A percentile compares a stretch with the other conserved stretches of the same genome.
Evolutionary conservation across 495 filamentous ascomycete genomes (phyloP).

Genomic region (Schizothecium vesticola): DNA sequence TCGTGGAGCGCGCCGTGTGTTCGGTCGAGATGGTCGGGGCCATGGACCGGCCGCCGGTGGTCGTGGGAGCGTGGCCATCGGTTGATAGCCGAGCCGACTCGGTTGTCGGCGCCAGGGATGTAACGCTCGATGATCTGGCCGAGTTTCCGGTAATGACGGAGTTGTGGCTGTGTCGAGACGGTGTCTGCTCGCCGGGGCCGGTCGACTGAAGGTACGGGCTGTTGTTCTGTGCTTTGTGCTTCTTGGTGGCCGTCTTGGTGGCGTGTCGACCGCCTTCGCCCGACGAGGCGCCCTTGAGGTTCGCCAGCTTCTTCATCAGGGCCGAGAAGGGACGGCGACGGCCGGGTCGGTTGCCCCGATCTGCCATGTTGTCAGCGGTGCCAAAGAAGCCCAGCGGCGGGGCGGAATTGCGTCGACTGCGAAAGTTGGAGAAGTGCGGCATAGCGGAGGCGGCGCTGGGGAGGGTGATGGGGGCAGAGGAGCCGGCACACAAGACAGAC

Average conservation of each 20-base stretch:
- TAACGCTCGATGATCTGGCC: conserved; percentile 29
- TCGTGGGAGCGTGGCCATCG: conserved; percentile 53
- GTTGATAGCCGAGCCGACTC: conserved; percentile 52
- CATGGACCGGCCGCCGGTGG: conserved; percentile 60
- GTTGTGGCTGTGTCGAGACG: conserved; percentile 49
- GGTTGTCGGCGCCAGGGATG: conserved; percentile 38
- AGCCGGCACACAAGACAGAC: conserved; percentile 15
- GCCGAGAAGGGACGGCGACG: conserved; percentile 83
- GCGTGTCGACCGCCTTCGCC: conserved; percentile 32
- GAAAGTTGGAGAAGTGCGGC: conserved; percentile 18
- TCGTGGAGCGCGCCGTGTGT: conserved; percentile 64
- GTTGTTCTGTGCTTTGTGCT: conserved; percentile 60
- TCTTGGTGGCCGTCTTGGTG: conserved; percentile 45
- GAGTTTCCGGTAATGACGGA: conserved; percentile 51
- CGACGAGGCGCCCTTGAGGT: conserved; percentile 59
- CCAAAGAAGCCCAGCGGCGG: conserved; percentile 14
- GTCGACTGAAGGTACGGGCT: conserved; percentile 77
- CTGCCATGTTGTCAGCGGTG: conserved; percentile 28
- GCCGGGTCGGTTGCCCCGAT: conserved; percentile 39
- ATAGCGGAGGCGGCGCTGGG: conserved; percentile 4
- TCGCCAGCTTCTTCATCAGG: conserved; percentile 92
- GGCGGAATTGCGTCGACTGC: conserved; percentile 14
- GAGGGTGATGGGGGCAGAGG: conserved; percentile 1
- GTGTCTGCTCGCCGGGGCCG: conserved; percentile 30
- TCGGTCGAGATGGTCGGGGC: conserved; percentile 81